Conservation (phyloP, 2,329 filamentous ascomycete genomes). For the Cytospora piceicola region DNA sequence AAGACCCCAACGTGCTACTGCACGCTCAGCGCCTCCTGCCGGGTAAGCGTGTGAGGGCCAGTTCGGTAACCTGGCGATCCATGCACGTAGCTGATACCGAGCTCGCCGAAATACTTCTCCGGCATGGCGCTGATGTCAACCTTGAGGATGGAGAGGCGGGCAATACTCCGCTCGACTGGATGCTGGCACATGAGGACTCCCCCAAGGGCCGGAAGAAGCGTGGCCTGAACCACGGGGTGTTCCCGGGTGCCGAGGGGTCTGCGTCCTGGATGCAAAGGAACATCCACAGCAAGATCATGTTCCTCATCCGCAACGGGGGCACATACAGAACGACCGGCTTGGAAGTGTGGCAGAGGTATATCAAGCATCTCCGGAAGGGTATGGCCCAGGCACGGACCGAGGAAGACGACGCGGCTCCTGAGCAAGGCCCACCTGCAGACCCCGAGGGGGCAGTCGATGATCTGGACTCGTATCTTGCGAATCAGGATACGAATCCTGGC, state of each 20-base stretch:
- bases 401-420: not conserved
- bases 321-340: not conserved
- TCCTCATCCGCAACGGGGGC: not conserved
- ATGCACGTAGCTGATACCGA: not conserved
- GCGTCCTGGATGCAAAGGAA: not conserved
- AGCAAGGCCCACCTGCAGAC: not conserved
- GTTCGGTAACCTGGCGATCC: not conserved
- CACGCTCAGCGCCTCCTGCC: not conserved
- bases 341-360: not conserved
- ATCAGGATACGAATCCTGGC: not conserved
- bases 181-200: not conserved
- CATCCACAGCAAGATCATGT: not conserved
- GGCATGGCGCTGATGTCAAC: not conserved
- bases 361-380: not conserved
- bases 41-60: not conserved
- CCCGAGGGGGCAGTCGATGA: not conserved
- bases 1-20: slow-evolving; percentile 2
- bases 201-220: not conserved
- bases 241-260: not conserved
- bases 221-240: not conserved
- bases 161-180: slow-evolving; percentile 9
- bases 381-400: not conserved
- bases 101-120: not conserved
- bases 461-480: not conserved
- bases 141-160: not conserved